phyloP scores from a whole-genome alignment of 1,139 yeast species.

The Geotrichum klebahnii region DNA sequence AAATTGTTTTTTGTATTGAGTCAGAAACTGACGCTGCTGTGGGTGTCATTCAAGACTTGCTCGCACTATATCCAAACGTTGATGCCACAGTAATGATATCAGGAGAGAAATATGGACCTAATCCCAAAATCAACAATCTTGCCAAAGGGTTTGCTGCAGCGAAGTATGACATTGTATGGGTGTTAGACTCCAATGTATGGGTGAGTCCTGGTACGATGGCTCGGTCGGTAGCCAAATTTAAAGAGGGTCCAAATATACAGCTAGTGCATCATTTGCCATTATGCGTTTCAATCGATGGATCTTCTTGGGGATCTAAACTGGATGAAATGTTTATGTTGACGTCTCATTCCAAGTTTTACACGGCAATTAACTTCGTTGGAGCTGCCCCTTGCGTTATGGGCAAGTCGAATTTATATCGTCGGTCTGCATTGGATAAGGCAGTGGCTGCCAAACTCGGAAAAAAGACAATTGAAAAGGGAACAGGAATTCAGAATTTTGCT shows the following conservation, averaged over 20 bases:
- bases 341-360: conserved; percentile 80
- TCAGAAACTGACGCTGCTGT: conserved; percentile 61
- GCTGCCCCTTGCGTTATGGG: conserved; percentile 92
- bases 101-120: conserved; percentile 61
- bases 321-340: conserved; percentile 85
- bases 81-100: conserved; percentile 55
- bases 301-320: conserved; percentile 57
- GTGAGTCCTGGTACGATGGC: conserved; percentile 60
- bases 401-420: conserved; percentile 75
- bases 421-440: conserved; percentile 63
- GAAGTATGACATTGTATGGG: conserved; percentile 73
- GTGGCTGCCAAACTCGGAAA: conserved; percentile 37
- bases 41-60: conserved; percentile 50
- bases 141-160: conserved; percentile 72
- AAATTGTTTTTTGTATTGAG: conserved; percentile 74
- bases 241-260: conserved; percentile 42
- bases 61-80: conserved; percentile 52
- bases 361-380: conserved; percentile 68
- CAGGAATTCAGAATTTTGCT: conserved; percentile 68
- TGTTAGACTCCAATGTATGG: conserved; percentile 84
- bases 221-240: conserved; percentile 57
- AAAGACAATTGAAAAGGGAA: conserved; percentile 24
- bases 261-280: conserved; percentile 79
- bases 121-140: conserved; percentile 83
- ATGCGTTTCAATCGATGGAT: conserved; percentile 46